Evolutionary conservation across 2,329 filamentous ascomycete species (phyloP).

Genomic region (Talaromyces sp.): DNA sequence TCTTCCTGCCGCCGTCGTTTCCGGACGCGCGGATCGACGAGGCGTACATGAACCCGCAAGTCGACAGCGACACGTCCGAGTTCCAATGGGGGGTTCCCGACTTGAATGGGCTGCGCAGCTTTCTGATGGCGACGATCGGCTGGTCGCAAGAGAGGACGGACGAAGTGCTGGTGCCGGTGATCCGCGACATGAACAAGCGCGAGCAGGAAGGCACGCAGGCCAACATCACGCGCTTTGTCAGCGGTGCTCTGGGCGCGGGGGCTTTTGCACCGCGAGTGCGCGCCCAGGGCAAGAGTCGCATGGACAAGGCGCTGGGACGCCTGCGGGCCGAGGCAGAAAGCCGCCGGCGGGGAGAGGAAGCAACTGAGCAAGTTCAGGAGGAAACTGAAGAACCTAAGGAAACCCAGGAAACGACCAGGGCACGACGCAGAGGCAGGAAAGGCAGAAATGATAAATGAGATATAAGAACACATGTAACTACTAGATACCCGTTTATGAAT

Average conservation of each 20-base stretch:
- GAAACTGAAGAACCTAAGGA: no score
- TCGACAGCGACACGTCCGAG: slow-evolving; percentile 68
- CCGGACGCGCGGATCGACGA: slow-evolving; percentile 72
- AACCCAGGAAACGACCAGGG: not conserved
- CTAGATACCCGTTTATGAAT: not conserved
- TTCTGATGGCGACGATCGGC: slow-evolving; percentile 86
- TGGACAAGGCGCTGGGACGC: slow-evolving; percentile 68
- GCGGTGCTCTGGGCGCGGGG: slow-evolving; percentile 54
- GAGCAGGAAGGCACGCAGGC: slow-evolving; percentile 87
- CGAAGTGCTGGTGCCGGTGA: slow-evolving; percentile 91
- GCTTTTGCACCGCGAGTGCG: slow-evolving; percentile 67
- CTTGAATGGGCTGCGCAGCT: slow-evolving; percentile 73
- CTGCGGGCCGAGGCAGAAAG: slow-evolving; percentile 53
- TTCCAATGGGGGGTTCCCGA: slow-evolving; percentile 98
- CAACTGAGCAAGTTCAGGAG: not conserved
- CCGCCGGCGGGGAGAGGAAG: slow-evolving; percentile 13
- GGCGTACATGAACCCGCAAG: slow-evolving; percentile 81
- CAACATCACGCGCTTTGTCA: slow-evolving; percentile 93
- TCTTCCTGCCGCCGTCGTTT: slow-evolving; percentile 78
- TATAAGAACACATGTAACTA: not conserved
- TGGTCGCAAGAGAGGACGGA: slow-evolving; percentile 91
- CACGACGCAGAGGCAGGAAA: slow-evolving; percentile 2
- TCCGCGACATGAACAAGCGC: slow-evolving; percentile 87
- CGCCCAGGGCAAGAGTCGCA: slow-evolving; percentile 59
- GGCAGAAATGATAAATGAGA: not conserved